Percentiles rank a stretch among this genome's conserved stretches.
Evolutionary conservation across 495 filamentous ascomycete species (phyloP).

Genomic region (Mytilinidion resinicola): DNA sequence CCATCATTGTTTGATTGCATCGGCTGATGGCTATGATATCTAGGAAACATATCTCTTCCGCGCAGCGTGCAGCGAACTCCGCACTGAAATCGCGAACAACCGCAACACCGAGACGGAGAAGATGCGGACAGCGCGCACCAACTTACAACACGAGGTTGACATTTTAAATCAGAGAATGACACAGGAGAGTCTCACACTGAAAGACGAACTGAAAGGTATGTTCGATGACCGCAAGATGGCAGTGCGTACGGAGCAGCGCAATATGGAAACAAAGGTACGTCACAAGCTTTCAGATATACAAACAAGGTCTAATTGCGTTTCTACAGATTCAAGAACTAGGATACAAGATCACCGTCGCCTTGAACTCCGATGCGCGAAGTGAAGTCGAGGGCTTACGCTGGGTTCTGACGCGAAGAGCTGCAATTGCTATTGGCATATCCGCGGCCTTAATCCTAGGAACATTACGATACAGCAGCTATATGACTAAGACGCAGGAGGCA

Average conservation of each 20-base stretch:
- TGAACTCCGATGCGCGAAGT: constrained; percentile 80
- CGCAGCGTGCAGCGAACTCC: constrained; percentile 87
- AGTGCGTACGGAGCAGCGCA: constrained; percentile 75
- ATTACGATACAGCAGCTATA: constrained; percentile 22
- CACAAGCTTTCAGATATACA: constrained; percentile 14
- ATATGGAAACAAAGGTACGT: constrained; percentile 64
- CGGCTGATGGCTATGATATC: neutral
- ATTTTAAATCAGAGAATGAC: constrained; percentile 74
- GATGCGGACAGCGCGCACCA: constrained; percentile 69
- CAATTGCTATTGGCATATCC: constrained; percentile 58
- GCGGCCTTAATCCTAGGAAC: constrained; percentile 29
- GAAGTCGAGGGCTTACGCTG: constrained; percentile 88
- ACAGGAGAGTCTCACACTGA: constrained; percentile 70
- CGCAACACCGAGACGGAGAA: constrained; percentile 57
- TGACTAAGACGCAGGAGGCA: constrained; percentile 17
- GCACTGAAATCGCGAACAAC: constrained; percentile 62
- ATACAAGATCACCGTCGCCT: constrained; percentile 81
- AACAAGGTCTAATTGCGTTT: constrained; percentile 2
- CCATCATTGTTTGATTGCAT: neutral
- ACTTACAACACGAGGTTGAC: constrained; percentile 90
- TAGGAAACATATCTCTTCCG: constrained; percentile 86
- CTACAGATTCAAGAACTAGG: constrained; percentile 79
- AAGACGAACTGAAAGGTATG: constrained; percentile 88
- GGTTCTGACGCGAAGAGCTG: constrained; percentile 81
- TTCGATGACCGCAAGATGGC: constrained; percentile 95